Conservation (phyloP, 2,329 filamentous ascomycete species). For the Bimuria novae-zelandiae region DNA sequence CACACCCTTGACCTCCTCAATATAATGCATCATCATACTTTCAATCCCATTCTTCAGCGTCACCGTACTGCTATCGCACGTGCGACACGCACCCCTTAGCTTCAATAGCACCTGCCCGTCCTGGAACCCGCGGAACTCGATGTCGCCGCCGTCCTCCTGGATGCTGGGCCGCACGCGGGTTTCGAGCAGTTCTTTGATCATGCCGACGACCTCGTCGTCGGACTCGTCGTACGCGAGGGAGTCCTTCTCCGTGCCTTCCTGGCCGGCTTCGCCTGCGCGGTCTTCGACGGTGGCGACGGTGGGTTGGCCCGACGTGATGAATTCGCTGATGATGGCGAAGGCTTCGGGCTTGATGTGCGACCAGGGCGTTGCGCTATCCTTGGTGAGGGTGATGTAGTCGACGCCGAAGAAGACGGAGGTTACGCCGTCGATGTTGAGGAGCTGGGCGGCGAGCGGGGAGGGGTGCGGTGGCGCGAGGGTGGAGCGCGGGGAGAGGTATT, state of each 20-base stretch:
- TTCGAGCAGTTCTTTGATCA: constrained; percentile 98
- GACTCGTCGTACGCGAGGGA: constrained; percentile 83
- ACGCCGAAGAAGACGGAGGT: constrained; percentile 90
- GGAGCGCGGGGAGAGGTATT: constrained; percentile 87
- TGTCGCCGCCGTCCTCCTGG: constrained; percentile 96
- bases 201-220: constrained; percentile 90
- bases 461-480: constrained; percentile 88
- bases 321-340: constrained; percentile 92
- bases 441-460: constrained; percentile 84
- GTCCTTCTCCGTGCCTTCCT: constrained; percentile 62
- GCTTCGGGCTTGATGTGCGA: constrained; percentile 93
- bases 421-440: constrained; percentile 95
- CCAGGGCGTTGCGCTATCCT: constrained; percentile 87
- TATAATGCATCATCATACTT: constrained; percentile 92
- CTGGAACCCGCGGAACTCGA: constrained; percentile 90
- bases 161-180: constrained; percentile 94
- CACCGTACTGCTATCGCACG: constrained; percentile 95
- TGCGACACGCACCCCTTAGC: constrained; percentile 88
- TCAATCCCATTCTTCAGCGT: constrained; percentile 98
- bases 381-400: constrained; percentile 97
- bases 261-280: constrained; percentile 56
- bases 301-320: constrained; percentile 79
- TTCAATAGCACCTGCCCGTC: constrained; percentile 85
- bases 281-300: constrained; percentile 75
- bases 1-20: constrained; percentile 93